Conservation (phyloP, 2,329 filamentous ascomycete genomes). For the Blastomyces gilchristii region DNA sequence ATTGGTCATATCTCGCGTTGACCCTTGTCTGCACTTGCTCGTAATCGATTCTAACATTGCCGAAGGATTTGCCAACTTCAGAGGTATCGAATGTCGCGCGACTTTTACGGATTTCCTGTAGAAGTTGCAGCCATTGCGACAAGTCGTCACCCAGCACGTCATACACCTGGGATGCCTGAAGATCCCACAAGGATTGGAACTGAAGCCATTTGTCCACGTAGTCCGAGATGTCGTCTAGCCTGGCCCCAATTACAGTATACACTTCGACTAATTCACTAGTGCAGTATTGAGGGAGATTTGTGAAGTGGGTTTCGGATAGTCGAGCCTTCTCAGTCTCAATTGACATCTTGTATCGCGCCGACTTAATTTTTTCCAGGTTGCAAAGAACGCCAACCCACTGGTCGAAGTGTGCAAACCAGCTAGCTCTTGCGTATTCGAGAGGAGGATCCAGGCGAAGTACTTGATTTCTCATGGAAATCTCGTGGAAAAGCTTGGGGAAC, state of each 20-base stretch:
- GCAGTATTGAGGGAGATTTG: constrained; percentile 73
- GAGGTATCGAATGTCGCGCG: constrained; percentile 95
- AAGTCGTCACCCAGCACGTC: constrained; percentile 84
- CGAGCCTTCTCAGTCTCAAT: constrained; percentile 41
- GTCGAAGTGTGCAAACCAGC: constrained; percentile 87
- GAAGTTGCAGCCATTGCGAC: constrained; percentile 81
- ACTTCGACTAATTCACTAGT: constrained; percentile 68
- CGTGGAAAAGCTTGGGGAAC: constrained; percentile 57
- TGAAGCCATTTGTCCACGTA: constrained; percentile 98
- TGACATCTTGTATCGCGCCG: constrained; percentile 86
- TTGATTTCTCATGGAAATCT: constrained; percentile 96
- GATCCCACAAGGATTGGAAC: constrained; percentile 96
- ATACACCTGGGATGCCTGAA: constrained; percentile 92
- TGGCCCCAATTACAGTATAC: constrained; percentile 73
- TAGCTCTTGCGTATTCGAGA: constrained; percentile 79
- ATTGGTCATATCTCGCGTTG: constrained; percentile 98
- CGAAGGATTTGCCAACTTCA: constrained; percentile 84
- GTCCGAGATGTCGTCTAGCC: constrained; percentile 63
- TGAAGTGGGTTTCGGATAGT: constrained; percentile 52
- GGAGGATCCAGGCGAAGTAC: constrained; percentile 94
- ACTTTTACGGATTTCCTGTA: constrained; percentile 95
- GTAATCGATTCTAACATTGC: constrained; percentile 91
- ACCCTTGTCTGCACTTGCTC: constrained; percentile 98
- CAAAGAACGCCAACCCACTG: constrained; percentile 89
- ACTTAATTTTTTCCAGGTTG: constrained; percentile 87